phyloP scores from a whole-genome alignment of 2,329 filamentous ascomycete genomes.

The Pseudogymnoascus sp. region DNA sequence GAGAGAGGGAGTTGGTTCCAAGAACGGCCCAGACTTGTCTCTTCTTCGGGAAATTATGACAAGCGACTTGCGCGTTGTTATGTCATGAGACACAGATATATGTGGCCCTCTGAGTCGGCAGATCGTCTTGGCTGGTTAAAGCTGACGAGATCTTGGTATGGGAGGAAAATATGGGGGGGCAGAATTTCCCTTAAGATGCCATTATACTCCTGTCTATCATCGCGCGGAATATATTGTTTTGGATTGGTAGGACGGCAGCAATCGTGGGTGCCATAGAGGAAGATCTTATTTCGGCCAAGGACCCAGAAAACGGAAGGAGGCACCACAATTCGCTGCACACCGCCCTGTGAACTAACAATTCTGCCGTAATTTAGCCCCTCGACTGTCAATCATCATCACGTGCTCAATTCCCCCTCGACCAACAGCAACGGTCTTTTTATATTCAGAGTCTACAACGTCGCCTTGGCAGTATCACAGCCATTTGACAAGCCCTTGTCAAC shows the following conservation, averaged over 20 bases:
- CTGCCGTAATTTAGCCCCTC: conserved; percentile 8
- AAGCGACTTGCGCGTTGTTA: neutral
- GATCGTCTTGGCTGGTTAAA: neutral
- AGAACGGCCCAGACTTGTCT: neutral
- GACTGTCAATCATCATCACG: neutral
- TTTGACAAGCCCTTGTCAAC: neutral
- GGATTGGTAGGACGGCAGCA: neutral
- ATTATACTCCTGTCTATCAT: neutral
- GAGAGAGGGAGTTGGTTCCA: too few relatives aligned
- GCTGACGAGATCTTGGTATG: neutral
- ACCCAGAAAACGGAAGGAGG: conserved; percentile 1
- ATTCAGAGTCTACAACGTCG: neutral
- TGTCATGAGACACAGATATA: neutral
- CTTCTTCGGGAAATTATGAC: neutral
- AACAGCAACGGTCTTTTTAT: neutral
- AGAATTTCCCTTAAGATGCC: neutral
- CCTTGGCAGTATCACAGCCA: neutral
- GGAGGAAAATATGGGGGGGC: neutral
- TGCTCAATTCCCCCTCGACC: neutral
- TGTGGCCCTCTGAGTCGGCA: neutral
- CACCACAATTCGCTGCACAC: conserved; percentile 2
- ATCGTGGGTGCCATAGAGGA: neutral
- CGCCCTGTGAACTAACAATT: conserved; percentile 5
- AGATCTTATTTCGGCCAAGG: neutral
- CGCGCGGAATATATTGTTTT: neutral